These are phyloP conservation scores for Pestalotiopsis sp. DNA, from an alignment of 2,329 filamentous ascomycete species.

Conservation along the genomic window DNA sequence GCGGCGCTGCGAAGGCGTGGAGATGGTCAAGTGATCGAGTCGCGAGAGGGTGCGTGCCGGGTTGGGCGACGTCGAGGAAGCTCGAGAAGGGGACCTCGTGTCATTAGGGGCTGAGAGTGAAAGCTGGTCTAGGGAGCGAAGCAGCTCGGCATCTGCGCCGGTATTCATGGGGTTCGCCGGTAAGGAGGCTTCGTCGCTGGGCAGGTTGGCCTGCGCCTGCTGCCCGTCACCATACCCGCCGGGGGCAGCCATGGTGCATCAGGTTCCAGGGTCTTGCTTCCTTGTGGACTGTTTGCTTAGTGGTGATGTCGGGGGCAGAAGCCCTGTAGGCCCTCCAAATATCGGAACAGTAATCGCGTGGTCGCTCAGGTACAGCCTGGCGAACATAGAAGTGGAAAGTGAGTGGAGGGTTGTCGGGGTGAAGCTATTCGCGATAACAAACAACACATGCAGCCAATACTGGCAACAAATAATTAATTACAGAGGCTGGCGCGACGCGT, in stretches of 20 bases:
- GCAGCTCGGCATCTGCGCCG: slow-evolving; percentile 25
- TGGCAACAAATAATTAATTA: neutral
- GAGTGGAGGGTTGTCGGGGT: neutral
- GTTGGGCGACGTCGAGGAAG: slow-evolving; percentile 40
- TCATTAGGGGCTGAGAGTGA: slow-evolving; percentile 38
- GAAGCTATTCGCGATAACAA: slow-evolving; percentile 9
- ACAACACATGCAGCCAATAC: neutral
- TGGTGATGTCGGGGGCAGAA: neutral
- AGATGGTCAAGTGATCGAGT: slow-evolving; percentile 22
- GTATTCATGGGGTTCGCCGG: slow-evolving; percentile 15
- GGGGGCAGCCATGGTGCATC: slow-evolving; percentile 6
- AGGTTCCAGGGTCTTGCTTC: neutral
- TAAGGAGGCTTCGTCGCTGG: neutral
- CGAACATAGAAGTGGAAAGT: neutral
- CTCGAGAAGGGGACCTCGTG: slow-evolving; percentile 29
- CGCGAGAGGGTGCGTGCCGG: slow-evolving; percentile 15
- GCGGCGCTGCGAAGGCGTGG: neutral
- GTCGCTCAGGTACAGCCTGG: neutral
- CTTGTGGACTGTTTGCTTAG: neutral
- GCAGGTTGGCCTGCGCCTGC: neutral
- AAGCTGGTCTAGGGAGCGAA: slow-evolving; percentile 30
- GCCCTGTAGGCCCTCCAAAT: neutral
- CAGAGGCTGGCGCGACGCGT: slow-evolving; percentile 3
- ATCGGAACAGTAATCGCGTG: neutral
- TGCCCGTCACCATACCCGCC: neutral